Conservation (phyloP, 2,329 filamentous ascomycete species). For the Zymoseptoria brevis region DNA sequence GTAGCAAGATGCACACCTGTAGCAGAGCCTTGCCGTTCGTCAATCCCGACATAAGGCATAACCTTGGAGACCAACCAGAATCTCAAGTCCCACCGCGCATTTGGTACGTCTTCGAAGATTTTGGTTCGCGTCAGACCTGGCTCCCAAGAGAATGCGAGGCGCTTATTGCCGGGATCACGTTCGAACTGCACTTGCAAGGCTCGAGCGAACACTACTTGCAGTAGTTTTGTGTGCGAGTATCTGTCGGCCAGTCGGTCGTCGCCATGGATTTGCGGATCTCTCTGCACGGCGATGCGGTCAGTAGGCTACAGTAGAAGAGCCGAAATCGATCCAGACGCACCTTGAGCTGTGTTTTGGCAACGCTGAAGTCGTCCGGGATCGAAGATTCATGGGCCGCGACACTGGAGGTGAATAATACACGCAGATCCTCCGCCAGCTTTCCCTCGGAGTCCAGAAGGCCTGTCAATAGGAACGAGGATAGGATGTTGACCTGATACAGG, state of each 20-base stretch:
- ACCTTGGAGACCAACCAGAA: slow-evolving; percentile 1
- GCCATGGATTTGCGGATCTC: background rate
- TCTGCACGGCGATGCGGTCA: background rate
- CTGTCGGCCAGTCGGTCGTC: background rate
- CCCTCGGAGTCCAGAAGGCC: slow-evolving; percentile 1
- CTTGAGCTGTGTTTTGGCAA: background rate
- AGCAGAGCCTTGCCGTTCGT: slow-evolving; percentile 1
- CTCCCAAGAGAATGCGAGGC: slow-evolving; percentile 2
- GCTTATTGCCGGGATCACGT: background rate
- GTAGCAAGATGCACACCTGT: slow-evolving; percentile 5
- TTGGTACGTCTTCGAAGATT: background rate
- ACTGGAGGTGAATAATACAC: slow-evolving; percentile 3
- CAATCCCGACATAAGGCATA: slow-evolving; percentile 1
- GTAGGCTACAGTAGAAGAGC: background rate
- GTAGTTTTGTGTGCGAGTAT: slow-evolving; percentile 1
- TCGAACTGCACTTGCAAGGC: slow-evolving; percentile 1
- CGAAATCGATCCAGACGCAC: background rate
- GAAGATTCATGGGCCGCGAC: background rate
- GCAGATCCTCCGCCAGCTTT: background rate
- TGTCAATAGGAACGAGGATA: slow-evolving; percentile 4
- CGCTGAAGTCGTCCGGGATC: background rate
- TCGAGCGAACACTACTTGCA: slow-evolving; percentile 2
- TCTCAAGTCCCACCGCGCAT: background rate
- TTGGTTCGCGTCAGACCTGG: slow-evolving; percentile 2
- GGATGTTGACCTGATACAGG: slow-evolving; percentile 3